These are phyloP conservation scores for Endoconidiophora laricicola DNA, from an alignment of 2,329 filamentous ascomycete species.

Conservation along the genomic window DNA sequence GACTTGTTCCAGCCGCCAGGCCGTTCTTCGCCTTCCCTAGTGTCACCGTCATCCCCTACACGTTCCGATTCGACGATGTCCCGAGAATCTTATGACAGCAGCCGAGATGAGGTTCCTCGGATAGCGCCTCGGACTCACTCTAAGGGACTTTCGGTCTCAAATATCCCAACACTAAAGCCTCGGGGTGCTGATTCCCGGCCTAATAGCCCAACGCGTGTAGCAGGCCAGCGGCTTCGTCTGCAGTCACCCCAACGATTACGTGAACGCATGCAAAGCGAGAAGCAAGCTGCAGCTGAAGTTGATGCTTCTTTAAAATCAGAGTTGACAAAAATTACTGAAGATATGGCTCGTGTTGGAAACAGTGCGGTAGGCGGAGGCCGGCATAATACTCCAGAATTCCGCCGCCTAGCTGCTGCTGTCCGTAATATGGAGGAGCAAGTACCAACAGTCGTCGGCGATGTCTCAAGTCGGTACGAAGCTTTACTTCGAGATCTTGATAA, in stretches of 20 bases:
- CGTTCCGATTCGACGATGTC: constrained; percentile 13
- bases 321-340: constrained; percentile 62
- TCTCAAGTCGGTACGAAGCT: constrained; percentile 42
- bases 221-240: constrained; percentile 43
- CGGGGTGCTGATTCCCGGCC: constrained; percentile 14
- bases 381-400: constrained; percentile 25
- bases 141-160: constrained; percentile 35
- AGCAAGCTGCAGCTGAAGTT: constrained; percentile 52
- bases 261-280: constrained; percentile 71
- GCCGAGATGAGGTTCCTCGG: not conserved
- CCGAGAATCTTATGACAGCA: constrained; percentile 3
- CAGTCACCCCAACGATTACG: constrained; percentile 61
- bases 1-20: constrained; percentile 15
- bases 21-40: not conserved
- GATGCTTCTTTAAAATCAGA: constrained; percentile 58
- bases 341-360: constrained; percentile 40
- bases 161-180: constrained; percentile 36
- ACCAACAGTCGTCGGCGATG: constrained; percentile 38
- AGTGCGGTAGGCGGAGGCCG: constrained; percentile 20
- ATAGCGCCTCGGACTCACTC: constrained; percentile 20
- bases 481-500: constrained; percentile 57
- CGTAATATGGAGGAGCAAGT: constrained; percentile 51
- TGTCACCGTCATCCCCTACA: constrained; percentile 8
- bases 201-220: constrained; percentile 22
- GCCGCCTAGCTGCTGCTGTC: constrained; percentile 39